Evolutionary conservation across 805 yeast species (phyloP).

Genomic region (Diddensiella transvaalensis): DNA sequence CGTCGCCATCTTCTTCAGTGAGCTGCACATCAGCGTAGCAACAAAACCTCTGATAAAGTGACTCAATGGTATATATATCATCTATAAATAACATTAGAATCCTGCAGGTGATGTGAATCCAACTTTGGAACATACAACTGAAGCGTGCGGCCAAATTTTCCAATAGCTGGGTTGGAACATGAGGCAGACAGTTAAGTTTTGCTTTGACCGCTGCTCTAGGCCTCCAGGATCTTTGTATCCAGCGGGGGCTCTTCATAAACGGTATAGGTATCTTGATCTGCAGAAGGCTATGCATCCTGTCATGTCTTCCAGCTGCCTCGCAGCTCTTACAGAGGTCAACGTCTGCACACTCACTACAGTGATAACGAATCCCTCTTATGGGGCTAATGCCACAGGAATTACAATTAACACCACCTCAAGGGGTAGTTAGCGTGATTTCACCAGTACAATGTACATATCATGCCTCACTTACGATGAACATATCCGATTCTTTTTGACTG

Average conservation of each 20-base stretch:
- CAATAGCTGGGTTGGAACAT: neutral
- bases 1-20: neutral
- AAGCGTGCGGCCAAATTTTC: neutral
- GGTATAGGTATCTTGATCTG: slow-evolving; percentile 31
- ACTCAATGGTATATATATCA: slow-evolving; percentile 1
- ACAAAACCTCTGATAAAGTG: slow-evolving; percentile 10
- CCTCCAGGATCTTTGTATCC: slow-evolving; percentile 20
- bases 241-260: slow-evolving; percentile 26
- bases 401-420: slow-evolving; percentile 28
- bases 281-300: slow-evolving; percentile 25
- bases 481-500: slow-evolving; percentile 21
- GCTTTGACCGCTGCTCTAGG: slow-evolving; percentile 14
- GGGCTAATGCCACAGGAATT: slow-evolving; percentile 34
- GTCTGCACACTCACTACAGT: slow-evolving; percentile 50
- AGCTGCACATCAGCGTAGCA: slow-evolving; percentile 6
- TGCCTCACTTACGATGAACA: slow-evolving; percentile 24
- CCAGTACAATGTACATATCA: neutral
- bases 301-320: slow-evolving; percentile 30
- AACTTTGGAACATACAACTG: neutral
- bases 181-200: slow-evolving; percentile 9
- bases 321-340: slow-evolving; percentile 50
- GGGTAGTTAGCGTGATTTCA: neutral
- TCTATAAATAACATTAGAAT: neutral
- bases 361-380: slow-evolving; percentile 46
- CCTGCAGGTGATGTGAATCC: too few relatives aligned